Evolutionary conservation across 306 rosid genomes (phyloP), one percentile per base, ranked within the genome.

Genomic region (Biancaea sappan): DNA sequence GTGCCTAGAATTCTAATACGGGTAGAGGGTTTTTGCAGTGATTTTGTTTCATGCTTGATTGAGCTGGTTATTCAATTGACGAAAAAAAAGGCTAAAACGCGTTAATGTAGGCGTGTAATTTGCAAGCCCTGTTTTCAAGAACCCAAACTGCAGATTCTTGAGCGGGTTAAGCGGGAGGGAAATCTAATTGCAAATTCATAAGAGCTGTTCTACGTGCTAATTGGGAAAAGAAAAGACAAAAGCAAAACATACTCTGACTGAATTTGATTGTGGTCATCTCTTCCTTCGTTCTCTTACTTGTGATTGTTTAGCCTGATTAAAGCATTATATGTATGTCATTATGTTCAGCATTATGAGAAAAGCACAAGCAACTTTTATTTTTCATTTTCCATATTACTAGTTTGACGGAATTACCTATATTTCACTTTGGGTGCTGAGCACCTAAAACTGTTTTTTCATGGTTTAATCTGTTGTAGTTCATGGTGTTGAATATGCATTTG

Each of bases 401-500:
- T 35, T 75, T 58, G 16, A 53, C 34, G 18, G 18, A 6, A 24
- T 24, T 24, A 56, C 2, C 2, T 25, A 12, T 8, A 79, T 19
- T 26, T 44, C 21, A 2, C 37, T 31, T 71, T 65, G 25, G 15
- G 5, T 53, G 8, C 18, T 61, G 40, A 35, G 21, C 52, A 8
- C 46, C 68, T 5, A 8, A 22, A 22, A 31, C 25, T 13, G 16
- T 15, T 66, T 31, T 4, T 47, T 40, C 7, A 11, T 21, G 15
- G 24, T 63, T 44, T 48, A 52, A 61, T 53, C 69, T 59, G 4
- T 37, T 82, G 43, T 40, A 94, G 99, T 95, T 82, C 98, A 92
- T 69, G 96, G 82, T 2, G 75, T 90, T 77, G 99, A 95, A 77
- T 95, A 95, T 74, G 97, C 96, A 24, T 95, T 92, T 79, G 99